phyloP scores from a whole-genome alignment of 495 filamentous ascomycete genomes.

The Penicillium odoratum region DNA sequence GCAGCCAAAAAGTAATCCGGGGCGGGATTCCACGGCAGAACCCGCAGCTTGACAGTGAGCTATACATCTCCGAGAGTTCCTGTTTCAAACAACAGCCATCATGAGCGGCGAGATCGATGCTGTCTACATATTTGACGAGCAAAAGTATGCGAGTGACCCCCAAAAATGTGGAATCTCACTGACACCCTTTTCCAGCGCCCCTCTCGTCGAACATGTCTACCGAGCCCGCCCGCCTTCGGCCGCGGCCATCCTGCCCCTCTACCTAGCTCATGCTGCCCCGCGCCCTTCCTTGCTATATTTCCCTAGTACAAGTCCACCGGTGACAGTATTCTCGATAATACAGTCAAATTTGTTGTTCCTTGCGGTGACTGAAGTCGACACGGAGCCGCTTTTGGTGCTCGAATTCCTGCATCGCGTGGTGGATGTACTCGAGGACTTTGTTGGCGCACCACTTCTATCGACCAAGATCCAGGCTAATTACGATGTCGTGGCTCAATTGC shows the following conservation, averaged over 20 bases:
- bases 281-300: conserved; percentile 85
- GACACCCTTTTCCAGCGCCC: conserved; percentile 45
- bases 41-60: conserved; percentile 23
- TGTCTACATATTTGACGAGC: conserved; percentile 93
- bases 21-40: conserved; percentile 44
- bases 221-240: conserved; percentile 75
- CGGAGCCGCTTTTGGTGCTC: conserved; percentile 89
- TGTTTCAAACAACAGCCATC: conserved; percentile 25
- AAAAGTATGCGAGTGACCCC: conserved; percentile 56
- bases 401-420: conserved; percentile 95
- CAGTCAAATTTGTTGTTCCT: conserved; percentile 90
- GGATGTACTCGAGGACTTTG: conserved; percentile 92
- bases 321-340: conserved; percentile 79
- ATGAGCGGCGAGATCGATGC: conserved; percentile 92
- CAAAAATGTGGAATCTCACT: conserved; percentile 2
- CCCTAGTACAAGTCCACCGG: conserved; percentile 78
- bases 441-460: conserved; percentile 84
- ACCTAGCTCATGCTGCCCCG: conserved; percentile 79
- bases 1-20: conserved; percentile 24
- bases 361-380: conserved; percentile 75
- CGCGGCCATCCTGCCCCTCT: conserved; percentile 74
- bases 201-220: conserved; percentile 68
- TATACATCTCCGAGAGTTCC: conserved; percentile 19
- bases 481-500: conserved; percentile 89
- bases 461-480: conserved; percentile 85